Evolutionary conservation across 257 asterid species (phyloP).

Genomic region (Knoxia roxburghii): DNA sequence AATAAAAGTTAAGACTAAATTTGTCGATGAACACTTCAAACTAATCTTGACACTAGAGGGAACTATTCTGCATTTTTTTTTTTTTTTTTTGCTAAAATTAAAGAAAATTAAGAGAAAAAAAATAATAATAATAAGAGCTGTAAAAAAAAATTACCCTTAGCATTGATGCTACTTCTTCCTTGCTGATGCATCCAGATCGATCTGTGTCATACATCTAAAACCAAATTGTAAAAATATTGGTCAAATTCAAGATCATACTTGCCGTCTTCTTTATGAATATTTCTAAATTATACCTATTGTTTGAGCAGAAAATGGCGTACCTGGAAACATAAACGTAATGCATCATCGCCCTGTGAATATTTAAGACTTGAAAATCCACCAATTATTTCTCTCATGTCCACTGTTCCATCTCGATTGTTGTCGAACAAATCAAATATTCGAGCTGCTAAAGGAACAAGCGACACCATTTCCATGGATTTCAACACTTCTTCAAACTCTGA

Average conservation of each 20-base stretch:
- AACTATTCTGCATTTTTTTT: no score
- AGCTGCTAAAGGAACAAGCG: slow-evolving; percentile 59
- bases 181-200: slow-evolving; percentile 82
- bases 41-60: no score
- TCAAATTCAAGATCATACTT: background rate
- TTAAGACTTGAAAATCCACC: slow-evolving; percentile 81
- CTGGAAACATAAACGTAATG: slow-evolving; percentile 82
- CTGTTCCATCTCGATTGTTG: slow-evolving; percentile 71
- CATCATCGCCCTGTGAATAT: slow-evolving; percentile 83
- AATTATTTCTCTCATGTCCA: slow-evolving; percentile 79
- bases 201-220: slow-evolving; percentile 76
- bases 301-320: slow-evolving; percentile 15
- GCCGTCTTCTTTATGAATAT: no score
- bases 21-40: no score
- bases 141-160: slow-evolving; percentile 43
- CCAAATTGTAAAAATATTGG: background rate
- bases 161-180: slow-evolving; percentile 83
- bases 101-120: background rate
- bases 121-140: no score
- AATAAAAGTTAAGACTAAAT: no score
- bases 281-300: no score
- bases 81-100: no score
- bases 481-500: slow-evolving; percentile 68
- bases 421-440: slow-evolving; percentile 75
- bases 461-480: slow-evolving; percentile 68